phyloP scores from a whole-genome alignment of 1,284 basidiomycete species.

The Sporisorium reilianum region DNA sequence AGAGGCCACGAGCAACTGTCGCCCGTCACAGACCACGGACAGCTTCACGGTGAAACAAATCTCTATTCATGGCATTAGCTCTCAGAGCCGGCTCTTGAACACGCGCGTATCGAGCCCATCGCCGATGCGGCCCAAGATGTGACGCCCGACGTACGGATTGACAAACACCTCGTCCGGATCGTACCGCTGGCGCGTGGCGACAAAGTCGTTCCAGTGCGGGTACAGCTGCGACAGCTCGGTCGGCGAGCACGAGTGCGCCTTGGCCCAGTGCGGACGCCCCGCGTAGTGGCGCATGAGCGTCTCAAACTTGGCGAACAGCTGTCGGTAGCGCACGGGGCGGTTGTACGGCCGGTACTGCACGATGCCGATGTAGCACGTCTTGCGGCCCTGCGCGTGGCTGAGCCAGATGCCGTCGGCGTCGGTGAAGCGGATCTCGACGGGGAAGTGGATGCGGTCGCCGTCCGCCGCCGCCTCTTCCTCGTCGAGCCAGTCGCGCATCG shows the following conservation, averaged over 20 bases:
- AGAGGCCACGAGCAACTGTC: background rate
- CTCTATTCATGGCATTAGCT: background rate
- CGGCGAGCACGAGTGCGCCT: conserved; percentile 84
- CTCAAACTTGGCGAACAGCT: conserved; percentile 85
- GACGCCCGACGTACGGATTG: conserved; percentile 73
- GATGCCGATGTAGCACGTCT: conserved; percentile 94
- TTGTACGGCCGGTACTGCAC: conserved; percentile 95
- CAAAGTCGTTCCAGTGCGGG: conserved; percentile 85
- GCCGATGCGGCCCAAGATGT: conserved; percentile 71
- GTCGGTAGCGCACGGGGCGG: conserved; percentile 84
- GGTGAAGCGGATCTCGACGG: conserved; percentile 91
- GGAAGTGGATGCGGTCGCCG: conserved; percentile 89
- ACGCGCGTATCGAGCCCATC: conserved; percentile 46
- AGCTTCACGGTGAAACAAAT: background rate
- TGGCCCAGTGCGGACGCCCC: conserved; percentile 97
- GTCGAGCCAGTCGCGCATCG: conserved; percentile 81
- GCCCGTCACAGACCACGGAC: too few species aligned
- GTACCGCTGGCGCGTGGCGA: conserved; percentile 77
- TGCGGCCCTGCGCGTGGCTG: conserved; percentile 83
- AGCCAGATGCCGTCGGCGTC: conserved; percentile 92
- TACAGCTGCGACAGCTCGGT: conserved; percentile 79
- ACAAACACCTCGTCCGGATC: conserved; percentile 84
- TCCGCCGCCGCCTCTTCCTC: conserved; percentile 75
- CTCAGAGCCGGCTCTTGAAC: conserved; percentile 52
- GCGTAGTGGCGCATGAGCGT: conserved; percentile 78